These are phyloP conservation scores for Senna tora DNA, from an alignment of 306 rosid genomes.

Conservation along the genomic window DNA sequence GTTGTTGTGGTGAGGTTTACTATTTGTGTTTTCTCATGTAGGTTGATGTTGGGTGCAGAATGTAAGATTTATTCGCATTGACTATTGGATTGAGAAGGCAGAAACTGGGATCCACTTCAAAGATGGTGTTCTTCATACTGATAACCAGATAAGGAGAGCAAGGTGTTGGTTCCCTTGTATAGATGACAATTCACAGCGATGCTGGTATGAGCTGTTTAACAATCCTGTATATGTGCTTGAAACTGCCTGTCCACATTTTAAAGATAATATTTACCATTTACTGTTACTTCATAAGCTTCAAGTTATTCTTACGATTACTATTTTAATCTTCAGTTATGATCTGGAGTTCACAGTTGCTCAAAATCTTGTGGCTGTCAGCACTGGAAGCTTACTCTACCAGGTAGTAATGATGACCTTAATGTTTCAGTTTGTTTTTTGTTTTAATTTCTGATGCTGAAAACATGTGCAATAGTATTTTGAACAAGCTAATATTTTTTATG, in stretches of 20 bases:
- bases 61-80: constrained; percentile 80
- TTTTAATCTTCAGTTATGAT: constrained; percentile 64
- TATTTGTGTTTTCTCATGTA: constrained; percentile 68
- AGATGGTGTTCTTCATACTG: constrained; percentile 68
- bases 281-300: neutral
- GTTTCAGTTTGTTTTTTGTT: constrained; percentile 4
- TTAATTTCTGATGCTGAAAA: constrained; percentile 27
- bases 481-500: constrained; percentile 20
- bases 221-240: neutral
- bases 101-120: constrained; percentile 86
- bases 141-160: constrained; percentile 91
- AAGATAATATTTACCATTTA: neutral
- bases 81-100: constrained; percentile 93
- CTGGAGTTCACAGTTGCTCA: constrained; percentile 93
- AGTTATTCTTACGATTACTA: neutral
- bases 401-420: constrained; percentile 48
- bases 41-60: constrained; percentile 88
- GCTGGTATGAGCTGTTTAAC: constrained; percentile 62
- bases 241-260: neutral
- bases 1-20: constrained; percentile 59
- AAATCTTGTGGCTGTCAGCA: constrained; percentile 87
- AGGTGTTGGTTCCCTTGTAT: constrained; percentile 98
- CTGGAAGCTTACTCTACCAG: constrained; percentile 88
- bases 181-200: constrained; percentile 81
- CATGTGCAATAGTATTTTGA: constrained; percentile 15